Evolutionary conservation across 176 grass and related monocot genomes (phyloP), one percentile per base, ranked within the genome.

Genomic region (Paspalum notatum): DNA sequence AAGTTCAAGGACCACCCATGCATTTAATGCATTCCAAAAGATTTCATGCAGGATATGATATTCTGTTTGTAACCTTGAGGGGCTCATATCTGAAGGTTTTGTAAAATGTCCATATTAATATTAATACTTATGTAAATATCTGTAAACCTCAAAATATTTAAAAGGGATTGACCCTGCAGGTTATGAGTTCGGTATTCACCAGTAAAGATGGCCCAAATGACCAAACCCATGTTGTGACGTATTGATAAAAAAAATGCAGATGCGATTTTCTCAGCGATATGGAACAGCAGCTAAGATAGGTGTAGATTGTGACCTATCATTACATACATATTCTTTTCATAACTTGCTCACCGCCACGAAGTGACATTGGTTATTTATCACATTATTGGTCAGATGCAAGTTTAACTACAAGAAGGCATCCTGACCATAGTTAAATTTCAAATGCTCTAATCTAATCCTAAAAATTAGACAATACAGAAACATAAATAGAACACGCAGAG

Each of bases 401-500:
- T n/a, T 51, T 69, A 38, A 38, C 17, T 57, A 21, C 21, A 17
- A 17, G 20, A 20, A 61, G 24, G 54, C 17, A 77, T 68, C 47
- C 60, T 52, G 32, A 65, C 65, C 56, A 57, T 70, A 17, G 27
- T 43, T 13, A 53, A 50, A 54, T 38, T 24, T 61, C 40, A 54
- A 74, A 52, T 20, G 3, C 78, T 82, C 32, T 62, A 69, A 45
- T 54, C 17, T 40, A 62, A 75, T 58, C 74, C 60, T 65, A 7
- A 14, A 68, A 70, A 71, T 13, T 44, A 64, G 12, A 72, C 17
- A 17, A 22, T 8, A 69, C 39, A 84, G 61, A 45, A 67, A 37
- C 0, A 7, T 11, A 62, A 54, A 62, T 13, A 42, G 47, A 62
- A 69, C 12, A 4, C 42, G 11, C 17, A 40, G 52, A 89, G 62